Percentiles rank a stretch among this genome's conserved stretches.
phyloP scores from a whole-genome alignment of 495 filamentous ascomycete genomes.

The Clavariopsis aquatica region DNA sequence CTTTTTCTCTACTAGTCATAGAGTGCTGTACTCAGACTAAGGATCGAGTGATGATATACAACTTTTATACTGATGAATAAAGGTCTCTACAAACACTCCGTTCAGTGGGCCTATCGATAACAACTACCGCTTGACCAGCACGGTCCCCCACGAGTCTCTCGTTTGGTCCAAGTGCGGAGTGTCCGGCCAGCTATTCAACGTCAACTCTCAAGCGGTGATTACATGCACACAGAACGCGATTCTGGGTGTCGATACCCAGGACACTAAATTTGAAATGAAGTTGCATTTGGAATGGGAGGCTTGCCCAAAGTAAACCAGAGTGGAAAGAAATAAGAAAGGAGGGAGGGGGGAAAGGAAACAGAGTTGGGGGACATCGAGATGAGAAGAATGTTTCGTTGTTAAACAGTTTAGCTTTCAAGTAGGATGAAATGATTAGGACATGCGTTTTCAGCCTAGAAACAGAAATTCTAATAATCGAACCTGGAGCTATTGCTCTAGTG shows the following conservation, averaged over 20 bases:
- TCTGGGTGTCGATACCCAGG: conserved; percentile 26
- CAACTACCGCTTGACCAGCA: conserved; percentile 17
- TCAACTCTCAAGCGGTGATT: conserved; percentile 13
- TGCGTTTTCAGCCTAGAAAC: too few relatives aligned
- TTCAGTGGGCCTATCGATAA: conserved; percentile 24
- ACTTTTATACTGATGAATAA: too few relatives aligned
- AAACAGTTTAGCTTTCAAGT: too few relatives aligned
- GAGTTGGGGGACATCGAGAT: neutral
- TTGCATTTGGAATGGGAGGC: conserved; percentile 22
- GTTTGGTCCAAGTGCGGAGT: conserved; percentile 26
- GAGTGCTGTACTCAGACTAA: too few relatives aligned
- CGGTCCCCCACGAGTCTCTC: conserved; percentile 6
- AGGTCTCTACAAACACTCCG: conserved; percentile 10
- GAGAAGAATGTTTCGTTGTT: too few relatives aligned
- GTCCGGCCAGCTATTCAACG: conserved; percentile 18
- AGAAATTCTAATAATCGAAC: too few relatives aligned
- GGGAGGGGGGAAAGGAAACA: neutral
- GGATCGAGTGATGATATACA: neutral
- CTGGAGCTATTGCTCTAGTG: neutral
- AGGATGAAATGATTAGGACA: too few relatives aligned
- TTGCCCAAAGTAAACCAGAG: neutral
- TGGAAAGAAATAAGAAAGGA: neutral
- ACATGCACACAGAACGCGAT: conserved; percentile 10
- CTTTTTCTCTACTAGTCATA: neutral
- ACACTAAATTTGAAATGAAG: conserved; percentile 23